Base-by-base conservation (phyloP, 495 filamentous ascomycete genomes). In the Aspergillus bertholletiae region DNA sequence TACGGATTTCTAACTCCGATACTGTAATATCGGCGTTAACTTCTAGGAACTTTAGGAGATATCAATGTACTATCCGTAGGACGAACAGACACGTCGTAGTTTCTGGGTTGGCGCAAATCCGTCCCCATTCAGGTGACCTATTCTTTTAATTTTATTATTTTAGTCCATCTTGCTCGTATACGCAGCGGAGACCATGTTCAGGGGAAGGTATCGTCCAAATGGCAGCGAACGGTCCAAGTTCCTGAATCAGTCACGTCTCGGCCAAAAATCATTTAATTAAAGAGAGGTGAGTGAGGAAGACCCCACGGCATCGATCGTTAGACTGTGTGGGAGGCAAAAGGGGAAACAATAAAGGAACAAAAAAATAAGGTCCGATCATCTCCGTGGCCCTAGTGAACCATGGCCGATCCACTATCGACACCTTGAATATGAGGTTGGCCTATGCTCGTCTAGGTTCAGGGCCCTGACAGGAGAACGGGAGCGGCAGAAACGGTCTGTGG, bases 381-480 rank as follows among this genome's bases (percentile, higher is more conserved):
- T 43, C 39, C 39, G 39, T 43, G 18, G 39, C 39, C 34, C 37
- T 18, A 40, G 37, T 40, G n/a, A 3, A 40, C 26, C 7, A 49
- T 21, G 52, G 55, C 45, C 52, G 55, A 62, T 62, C 50, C 53
- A 51, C 49, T 41, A 20, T 44, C 21, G 37, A 50, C 47, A 43
- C 49, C 53, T 51, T 27, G 24, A 35, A 22, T 47, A 41, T 2
- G 9, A 39, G 51, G 54, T 59, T 64, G 58, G 58, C 56, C 62
- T 55, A 59, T 59, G 62, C 62, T 58, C 48, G 49, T 56, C 51
- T 44, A 58, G 53, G 53, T 59, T 59, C 53, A 60, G 56, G 39
- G 56, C 62, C 62, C 62, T 65, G 62, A 65, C 62, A 65, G 62
- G 48, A 61, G 56, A 57, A 60, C 56, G 58, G 62, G 61, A 55